A percentile compares a stretch with the other conserved stretches of the same genome.
phyloP scores from a whole-genome alignment of 169 alveolate genomes.

The Plasmodium relictum region DNA sequence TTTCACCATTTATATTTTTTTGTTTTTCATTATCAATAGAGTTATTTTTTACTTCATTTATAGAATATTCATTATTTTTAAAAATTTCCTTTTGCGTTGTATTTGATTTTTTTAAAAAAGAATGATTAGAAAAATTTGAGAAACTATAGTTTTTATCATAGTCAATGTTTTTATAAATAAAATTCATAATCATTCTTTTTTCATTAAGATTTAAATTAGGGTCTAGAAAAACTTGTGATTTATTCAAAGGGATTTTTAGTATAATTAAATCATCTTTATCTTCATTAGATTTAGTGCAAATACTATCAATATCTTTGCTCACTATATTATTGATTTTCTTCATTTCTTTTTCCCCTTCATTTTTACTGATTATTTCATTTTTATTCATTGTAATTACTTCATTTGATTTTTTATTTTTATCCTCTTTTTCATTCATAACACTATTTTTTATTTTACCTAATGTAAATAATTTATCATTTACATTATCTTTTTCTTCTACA shows the following conservation, averaged over 20 bases:
- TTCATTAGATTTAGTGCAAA: background rate
- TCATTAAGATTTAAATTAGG: slow-evolving; percentile 36
- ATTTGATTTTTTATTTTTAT: background rate
- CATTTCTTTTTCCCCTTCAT: slow-evolving; percentile 2
- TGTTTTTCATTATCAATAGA: background rate
- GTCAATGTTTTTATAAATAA: slow-evolving; percentile 49
- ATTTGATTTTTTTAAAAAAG: slow-evolving; percentile 42
- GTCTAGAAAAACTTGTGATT: slow-evolving; percentile 64
- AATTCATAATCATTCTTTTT: slow-evolving; percentile 75
- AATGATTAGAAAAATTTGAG: slow-evolving; percentile 44
- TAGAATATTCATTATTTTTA: background rate
- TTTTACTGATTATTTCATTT: background rate
- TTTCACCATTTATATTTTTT: background rate
- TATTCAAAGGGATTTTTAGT: slow-evolving; percentile 64
- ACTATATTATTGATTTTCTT: background rate
- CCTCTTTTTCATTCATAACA: background rate
- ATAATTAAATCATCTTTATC: slow-evolving; percentile 35
- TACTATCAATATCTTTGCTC: background rate
- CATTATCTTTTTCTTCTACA: background rate
- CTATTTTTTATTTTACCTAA: background rate
- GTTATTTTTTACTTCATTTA: background rate
- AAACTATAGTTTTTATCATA: slow-evolving; percentile 67
- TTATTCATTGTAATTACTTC: background rate
- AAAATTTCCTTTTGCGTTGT: background rate
- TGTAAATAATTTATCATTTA: too few relatives aligned